Base-by-base conservation (phyloP, 2,329 filamentous ascomycete genomes). In the Aspergillus fructus region DNA sequence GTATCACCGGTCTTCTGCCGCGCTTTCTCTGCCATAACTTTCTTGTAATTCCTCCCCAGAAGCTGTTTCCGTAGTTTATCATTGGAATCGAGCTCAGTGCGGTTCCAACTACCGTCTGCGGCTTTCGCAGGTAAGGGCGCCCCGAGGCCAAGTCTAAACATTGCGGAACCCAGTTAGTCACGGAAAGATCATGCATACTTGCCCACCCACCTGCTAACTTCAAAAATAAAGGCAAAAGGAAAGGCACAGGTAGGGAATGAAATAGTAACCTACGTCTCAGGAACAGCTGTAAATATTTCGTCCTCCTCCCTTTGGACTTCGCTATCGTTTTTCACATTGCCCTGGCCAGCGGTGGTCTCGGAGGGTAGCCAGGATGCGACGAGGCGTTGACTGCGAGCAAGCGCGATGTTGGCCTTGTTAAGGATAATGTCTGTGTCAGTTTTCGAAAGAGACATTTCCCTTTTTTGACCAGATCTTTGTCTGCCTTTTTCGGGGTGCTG, bases 311-410 rank as follows among this genome's bases (percentile, higher is more conserved):
- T 71, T 55, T 80, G 75, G 17, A 78, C 66, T 59, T 82, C 76
- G 55, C 78, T 72, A 37, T 77, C 70, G 19, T 77, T 70, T 62
- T 77, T 78, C 53, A 68, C 64, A 58, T 72, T 67, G 52, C 69
- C 63, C 49, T 68, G 62, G 48, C 78, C 75, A 21, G 74, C 69
- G n/a, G 69, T 56, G 5, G 76, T 68, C 56, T 73, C 74, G n/a
- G 79, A 70, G 12, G 81, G 81, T 30, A 86, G 78, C 81, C 82
- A 83, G 62, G 83, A 85, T 50, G 81, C 76, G 58, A 86, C 74
- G 17, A 84, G 72, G 34, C 78, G 78, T 62, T 84, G 81, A 50
- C 78, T 79, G 53, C 80, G 79, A 6, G 83, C 81, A 9, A 84
- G 71, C 3, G 78, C 77, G 47, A 86, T 76, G 60, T 79, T 83